Conservation (phyloP, 2,329 filamentous ascomycete species). For the Clonostachys rhizophaga region DNA sequence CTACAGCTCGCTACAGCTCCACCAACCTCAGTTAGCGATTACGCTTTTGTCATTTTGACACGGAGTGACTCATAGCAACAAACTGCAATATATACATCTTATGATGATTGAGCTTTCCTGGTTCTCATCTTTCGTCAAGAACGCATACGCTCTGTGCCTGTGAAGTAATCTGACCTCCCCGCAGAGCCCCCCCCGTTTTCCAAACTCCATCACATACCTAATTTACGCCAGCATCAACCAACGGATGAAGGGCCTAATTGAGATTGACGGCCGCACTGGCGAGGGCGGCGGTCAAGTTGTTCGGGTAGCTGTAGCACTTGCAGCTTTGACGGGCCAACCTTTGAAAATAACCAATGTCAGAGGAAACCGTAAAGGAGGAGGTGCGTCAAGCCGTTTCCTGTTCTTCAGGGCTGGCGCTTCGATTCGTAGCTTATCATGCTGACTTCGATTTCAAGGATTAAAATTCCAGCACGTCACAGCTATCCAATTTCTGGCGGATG, state of each 20-base stretch:
- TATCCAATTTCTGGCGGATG: constrained; percentile 47
- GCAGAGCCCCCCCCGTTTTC: too few relatives aligned
- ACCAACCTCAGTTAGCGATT: too few relatives aligned
- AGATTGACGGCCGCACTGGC: constrained; percentile 51
- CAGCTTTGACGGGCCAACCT: constrained; percentile 48
- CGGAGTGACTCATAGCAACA: too few relatives aligned
- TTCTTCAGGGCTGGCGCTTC: background rate
- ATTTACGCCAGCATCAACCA: too few relatives aligned
- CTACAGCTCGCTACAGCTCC: too few relatives aligned
- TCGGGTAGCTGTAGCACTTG: constrained; percentile 48
- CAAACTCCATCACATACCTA: too few relatives aligned
- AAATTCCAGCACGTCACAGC: constrained; percentile 57
- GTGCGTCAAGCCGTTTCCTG: background rate
- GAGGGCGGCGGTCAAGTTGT: constrained; percentile 61
- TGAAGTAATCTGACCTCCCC: too few relatives aligned
- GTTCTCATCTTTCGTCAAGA: too few relatives aligned
- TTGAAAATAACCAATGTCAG: constrained; percentile 50
- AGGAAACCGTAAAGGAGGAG: constrained; percentile 38
- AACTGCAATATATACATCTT: too few relatives aligned
- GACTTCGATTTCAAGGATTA: constrained; percentile 33
- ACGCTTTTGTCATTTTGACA: too few relatives aligned
- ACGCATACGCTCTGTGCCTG: too few relatives aligned
- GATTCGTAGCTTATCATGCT: background rate
- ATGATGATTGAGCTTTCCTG: too few relatives aligned
- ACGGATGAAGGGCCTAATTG: constrained; percentile 25